Evolutionary conservation across 176 grass and related monocot genomes (phyloP).

Genomic region (Eremochloa ophiuroides): DNA sequence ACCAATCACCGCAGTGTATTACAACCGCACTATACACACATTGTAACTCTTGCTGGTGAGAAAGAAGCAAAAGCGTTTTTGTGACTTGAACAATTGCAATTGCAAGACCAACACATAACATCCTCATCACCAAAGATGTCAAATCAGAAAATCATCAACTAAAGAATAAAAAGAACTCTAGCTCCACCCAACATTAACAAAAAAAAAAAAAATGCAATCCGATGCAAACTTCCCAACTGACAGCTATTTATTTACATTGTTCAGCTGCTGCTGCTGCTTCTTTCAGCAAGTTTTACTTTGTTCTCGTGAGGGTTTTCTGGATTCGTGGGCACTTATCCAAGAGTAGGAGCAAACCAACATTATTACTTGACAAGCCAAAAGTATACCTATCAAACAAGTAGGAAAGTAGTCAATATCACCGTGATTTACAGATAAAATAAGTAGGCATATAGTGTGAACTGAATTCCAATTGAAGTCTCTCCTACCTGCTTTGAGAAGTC

Average conservation of each 20-base stretch:
- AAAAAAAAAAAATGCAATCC: conserved; percentile 16
- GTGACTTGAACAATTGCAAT: conserved; percentile 31
- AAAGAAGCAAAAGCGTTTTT: conserved; percentile 29
- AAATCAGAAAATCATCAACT: conserved; percentile 15
- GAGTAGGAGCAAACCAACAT: conserved; percentile 72
- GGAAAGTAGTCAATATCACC: conserved; percentile 16
- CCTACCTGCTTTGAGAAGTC: conserved; percentile 55
- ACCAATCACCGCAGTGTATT: background rate
- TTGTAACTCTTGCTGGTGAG: conserved; percentile 34
- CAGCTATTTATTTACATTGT: conserved; percentile 54
- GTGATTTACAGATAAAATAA: conserved; percentile 5
- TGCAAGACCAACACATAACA: conserved; percentile 17
- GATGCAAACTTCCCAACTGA: conserved; percentile 26
- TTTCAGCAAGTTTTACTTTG: conserved; percentile 16
- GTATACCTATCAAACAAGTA: conserved; percentile 64
- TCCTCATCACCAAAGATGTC: background rate
- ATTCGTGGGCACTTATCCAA: conserved; percentile 72
- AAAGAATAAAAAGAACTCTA: conserved; percentile 46
- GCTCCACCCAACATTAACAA: conserved; percentile 25
- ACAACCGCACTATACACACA: conserved; percentile 38
- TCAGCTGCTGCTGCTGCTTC: conserved; percentile 15
- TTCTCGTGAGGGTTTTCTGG: conserved; percentile 43
- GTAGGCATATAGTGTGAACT: background rate
- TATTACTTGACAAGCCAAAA: conserved; percentile 71
- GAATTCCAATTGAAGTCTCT: conserved; percentile 4